These are phyloP conservation scores for Thraustochytrium sp. DNA, from an alignment of 352 stramenopile genomes.

Conservation along the genomic window DNA sequence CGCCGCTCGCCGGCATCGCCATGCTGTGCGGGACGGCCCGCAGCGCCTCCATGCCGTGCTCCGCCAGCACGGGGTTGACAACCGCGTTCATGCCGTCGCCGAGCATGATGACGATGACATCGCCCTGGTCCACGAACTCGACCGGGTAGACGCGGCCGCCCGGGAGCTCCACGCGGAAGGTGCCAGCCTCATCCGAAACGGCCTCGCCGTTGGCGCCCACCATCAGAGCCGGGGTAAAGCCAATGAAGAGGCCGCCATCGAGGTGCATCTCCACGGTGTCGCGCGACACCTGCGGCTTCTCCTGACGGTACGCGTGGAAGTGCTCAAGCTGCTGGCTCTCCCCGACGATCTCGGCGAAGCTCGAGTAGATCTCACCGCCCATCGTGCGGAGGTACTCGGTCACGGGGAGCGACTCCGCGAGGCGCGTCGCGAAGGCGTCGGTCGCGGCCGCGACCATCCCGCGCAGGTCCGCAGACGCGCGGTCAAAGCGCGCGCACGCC, in stretches of 20 bases:
- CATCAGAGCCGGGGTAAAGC: slow-evolving; percentile 57
- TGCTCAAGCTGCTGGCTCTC: slow-evolving; percentile 61
- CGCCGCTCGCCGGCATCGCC: slow-evolving; percentile 37
- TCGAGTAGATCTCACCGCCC: slow-evolving; percentile 20
- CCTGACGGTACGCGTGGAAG: slow-evolving; percentile 57
- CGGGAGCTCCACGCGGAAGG: slow-evolving; percentile 55
- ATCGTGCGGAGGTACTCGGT: neutral
- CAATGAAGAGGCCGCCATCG: slow-evolving; percentile 62
- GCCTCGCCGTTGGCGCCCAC: neutral
- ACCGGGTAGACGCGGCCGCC: slow-evolving; percentile 50
- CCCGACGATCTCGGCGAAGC: slow-evolving; percentile 49
- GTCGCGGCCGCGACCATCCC: slow-evolving; percentile 45
- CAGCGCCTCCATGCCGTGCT: slow-evolving; percentile 13
- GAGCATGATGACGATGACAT: slow-evolving; percentile 62
- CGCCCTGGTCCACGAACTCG: slow-evolving; percentile 52
- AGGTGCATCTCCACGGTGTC: slow-evolving; percentile 59
- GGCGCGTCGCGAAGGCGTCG: slow-evolving; percentile 42
- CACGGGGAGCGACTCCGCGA: neutral
- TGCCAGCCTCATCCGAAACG: slow-evolving; percentile 8
- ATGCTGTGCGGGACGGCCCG: slow-evolving; percentile 58
- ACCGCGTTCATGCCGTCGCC: slow-evolving; percentile 62
- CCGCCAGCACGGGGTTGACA: slow-evolving; percentile 43
- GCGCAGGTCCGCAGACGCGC: slow-evolving; percentile 43
- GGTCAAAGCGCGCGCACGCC: slow-evolving; percentile 41
- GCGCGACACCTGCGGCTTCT: neutral